Conservation (phyloP, 225 moss, liverwort and hornwort genomes). For the Physcomitrellopsis africana region DNA sequence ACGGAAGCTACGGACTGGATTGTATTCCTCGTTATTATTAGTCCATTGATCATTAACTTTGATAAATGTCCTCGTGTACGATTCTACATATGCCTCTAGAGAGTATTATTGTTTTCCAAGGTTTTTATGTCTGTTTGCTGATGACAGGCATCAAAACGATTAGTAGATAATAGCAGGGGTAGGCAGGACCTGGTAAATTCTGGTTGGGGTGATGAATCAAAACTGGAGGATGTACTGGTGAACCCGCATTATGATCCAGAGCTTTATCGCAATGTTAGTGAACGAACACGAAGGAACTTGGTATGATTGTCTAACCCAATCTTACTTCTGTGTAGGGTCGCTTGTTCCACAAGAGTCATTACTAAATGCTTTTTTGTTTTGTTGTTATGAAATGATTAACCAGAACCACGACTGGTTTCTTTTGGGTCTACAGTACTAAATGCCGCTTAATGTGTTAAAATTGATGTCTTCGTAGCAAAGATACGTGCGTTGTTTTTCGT, state of each 20-base stretch:
- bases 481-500: background rate
- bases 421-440: background rate
- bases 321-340: slow-evolving; percentile 20
- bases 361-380: background rate
- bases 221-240: slow-evolving; percentile 72
- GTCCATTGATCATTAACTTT: slow-evolving; percentile 9
- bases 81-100: slow-evolving; percentile 18
- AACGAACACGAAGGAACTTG: slow-evolving; percentile 80
- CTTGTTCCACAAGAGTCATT: background rate
- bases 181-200: slow-evolving; percentile 88
- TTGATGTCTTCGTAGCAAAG: background rate
- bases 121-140: slow-evolving; percentile 23
- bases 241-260: slow-evolving; percentile 80
- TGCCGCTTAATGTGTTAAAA: slow-evolving; percentile 3
- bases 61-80: background rate
- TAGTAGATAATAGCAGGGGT: slow-evolving; percentile 93
- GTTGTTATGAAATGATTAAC: slow-evolving; percentile 1
- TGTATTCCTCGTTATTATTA: background rate
- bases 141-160: slow-evolving; percentile 62
- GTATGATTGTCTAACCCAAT: slow-evolving; percentile 42
- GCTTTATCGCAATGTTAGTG: slow-evolving; percentile 66
- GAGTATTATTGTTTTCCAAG: slow-evolving; percentile 16
- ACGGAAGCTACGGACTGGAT: slow-evolving; percentile 8
- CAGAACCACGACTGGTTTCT: background rate
- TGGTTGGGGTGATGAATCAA: slow-evolving; percentile 95